Evolutionary conservation across 148 eudicot species (phyloP).

Genomic region (Persicaria tinctoria): DNA sequence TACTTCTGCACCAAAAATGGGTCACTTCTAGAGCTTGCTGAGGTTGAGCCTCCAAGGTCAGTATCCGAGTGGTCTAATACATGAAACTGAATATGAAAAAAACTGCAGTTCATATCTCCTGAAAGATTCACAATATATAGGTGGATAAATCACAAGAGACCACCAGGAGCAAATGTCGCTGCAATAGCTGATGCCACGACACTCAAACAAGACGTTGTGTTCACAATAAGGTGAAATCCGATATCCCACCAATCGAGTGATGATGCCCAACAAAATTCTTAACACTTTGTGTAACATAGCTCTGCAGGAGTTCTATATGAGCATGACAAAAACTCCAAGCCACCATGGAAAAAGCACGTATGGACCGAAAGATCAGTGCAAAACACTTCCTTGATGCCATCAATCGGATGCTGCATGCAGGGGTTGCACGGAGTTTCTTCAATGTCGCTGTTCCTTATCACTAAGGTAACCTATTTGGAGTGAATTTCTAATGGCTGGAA

Average conservation of each 20-base stretch:
- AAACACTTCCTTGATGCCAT: slow-evolving; percentile 41
- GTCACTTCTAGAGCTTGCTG: slow-evolving; percentile 47
- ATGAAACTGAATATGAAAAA: not conserved
- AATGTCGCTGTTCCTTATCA: slow-evolving; percentile 53
- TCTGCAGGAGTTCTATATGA: slow-evolving; percentile 73
- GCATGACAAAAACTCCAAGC: slow-evolving; percentile 53
- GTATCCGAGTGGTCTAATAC: not conserved
- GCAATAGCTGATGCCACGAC: slow-evolving; percentile 64
- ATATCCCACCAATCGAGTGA: not conserved
- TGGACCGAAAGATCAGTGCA: slow-evolving; percentile 33
- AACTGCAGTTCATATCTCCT: not conserved
- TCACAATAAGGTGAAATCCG: slow-evolving; percentile 53
- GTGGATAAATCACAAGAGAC: slow-evolving; percentile 69
- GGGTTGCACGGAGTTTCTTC: slow-evolving; percentile 53
- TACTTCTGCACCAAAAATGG: slow-evolving; percentile 77
- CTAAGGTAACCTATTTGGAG: slow-evolving; percentile 38
- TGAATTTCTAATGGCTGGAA: not conserved
- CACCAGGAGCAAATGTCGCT: slow-evolving; percentile 86
- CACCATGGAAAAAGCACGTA: slow-evolving; percentile 84
- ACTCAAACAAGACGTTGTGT: slow-evolving; percentile 44
- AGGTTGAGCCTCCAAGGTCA: slow-evolving; percentile 64
- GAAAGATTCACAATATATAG: slow-evolving; percentile 12
- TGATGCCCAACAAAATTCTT: not conserved
- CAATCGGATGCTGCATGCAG: slow-evolving; percentile 38
- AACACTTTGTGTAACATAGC: slow-evolving; percentile 31